Conservation (phyloP, 2,329 filamentous ascomycete genomes). For the Cercospora nicotianae region DNA sequence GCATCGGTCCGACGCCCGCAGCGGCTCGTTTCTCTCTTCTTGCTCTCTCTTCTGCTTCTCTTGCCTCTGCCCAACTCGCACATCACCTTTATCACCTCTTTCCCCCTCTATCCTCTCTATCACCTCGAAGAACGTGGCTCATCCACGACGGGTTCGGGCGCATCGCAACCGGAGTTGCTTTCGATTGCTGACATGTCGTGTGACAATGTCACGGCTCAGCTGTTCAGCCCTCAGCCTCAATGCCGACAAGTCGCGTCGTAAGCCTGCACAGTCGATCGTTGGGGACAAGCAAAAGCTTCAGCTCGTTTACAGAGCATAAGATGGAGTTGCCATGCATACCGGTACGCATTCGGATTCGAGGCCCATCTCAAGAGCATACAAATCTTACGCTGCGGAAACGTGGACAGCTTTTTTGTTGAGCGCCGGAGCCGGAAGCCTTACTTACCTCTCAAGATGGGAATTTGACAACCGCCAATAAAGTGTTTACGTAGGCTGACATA, state of each 20-base stretch:
- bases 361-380: neutral
- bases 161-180: neutral
- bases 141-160: neutral
- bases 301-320: neutral
- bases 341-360: neutral
- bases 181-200: conserved; percentile 1
- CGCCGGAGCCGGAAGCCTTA: neutral
- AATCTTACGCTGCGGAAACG: neutral
- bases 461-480: neutral
- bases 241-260: neutral
- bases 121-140: neutral
- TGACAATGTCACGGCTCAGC: neutral
- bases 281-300: neutral
- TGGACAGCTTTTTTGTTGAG: neutral
- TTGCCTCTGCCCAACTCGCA: neutral
- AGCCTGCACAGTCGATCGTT: neutral
- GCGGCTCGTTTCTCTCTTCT: neutral
- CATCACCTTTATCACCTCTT: neutral
- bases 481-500: neutral
- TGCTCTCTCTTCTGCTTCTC: neutral
- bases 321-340: neutral
- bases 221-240: neutral
- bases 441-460: neutral
- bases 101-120: too few species aligned
- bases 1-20: too few species aligned